Conservation (phyloP, 2,329 filamentous ascomycete genomes). For the Setomelanomma holmii region DNA sequence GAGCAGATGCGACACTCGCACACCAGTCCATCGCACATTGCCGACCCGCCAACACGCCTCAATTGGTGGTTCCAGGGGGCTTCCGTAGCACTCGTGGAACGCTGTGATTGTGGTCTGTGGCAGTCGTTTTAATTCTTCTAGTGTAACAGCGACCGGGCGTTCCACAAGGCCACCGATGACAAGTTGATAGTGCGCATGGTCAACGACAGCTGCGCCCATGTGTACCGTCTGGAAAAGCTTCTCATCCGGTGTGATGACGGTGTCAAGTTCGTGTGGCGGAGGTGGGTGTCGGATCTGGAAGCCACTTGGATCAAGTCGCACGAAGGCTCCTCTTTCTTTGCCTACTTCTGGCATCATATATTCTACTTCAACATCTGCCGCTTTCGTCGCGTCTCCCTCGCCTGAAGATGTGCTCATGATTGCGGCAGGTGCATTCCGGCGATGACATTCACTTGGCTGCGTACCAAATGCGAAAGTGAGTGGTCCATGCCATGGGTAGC, state of each 20-base stretch:
- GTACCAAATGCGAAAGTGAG: too few species aligned
- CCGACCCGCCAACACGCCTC: conserved; percentile 41
- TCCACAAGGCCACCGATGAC: conserved; percentile 42
- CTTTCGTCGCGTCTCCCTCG: too few species aligned
- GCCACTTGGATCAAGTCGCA: conserved; percentile 7
- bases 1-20: conserved; percentile 32
- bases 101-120: conserved; percentile 34
- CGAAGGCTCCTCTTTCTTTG: conserved; percentile 7
- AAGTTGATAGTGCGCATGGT: conserved; percentile 35
- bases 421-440: too few species aligned
- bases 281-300: conserved; percentile 34
- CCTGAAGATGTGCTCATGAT: too few species aligned
- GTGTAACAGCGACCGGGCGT: conserved; percentile 32
- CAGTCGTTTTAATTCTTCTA: conserved; percentile 32
- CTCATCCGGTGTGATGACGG: conserved; percentile 31
- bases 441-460: too few species aligned
- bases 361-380: too few species aligned
- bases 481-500: too few species aligned
- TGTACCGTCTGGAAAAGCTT: conserved; percentile 48
- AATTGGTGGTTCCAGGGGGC: conserved; percentile 37
- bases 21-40: conserved; percentile 47
- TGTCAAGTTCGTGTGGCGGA: conserved; percentile 32
- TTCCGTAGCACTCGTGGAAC: conserved; percentile 49
- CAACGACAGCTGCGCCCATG: conserved; percentile 42
- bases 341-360: neutral